These are phyloP conservation scores for Cryptosporidium muris DNA, from an alignment of 169 alveolate genomes.

Conservation along the genomic window DNA sequence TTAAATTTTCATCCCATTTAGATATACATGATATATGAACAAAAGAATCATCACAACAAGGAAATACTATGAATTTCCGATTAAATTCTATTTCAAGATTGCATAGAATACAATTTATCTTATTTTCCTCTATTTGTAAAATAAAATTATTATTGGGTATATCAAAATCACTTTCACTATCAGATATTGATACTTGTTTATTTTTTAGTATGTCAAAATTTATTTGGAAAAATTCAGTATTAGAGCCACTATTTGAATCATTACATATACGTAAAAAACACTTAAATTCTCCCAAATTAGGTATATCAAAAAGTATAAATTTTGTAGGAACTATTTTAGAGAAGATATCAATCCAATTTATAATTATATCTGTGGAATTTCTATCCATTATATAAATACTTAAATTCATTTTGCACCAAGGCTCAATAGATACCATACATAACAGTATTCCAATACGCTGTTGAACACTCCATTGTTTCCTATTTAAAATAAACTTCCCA, in stretches of 20 bases:
- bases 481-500: conserved; percentile 1
- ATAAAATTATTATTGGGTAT: conserved; percentile 32
- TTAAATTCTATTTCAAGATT: conserved; percentile 5
- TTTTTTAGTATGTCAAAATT: conserved; percentile 28
- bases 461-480: conserved; percentile 66
- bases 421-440: conserved; percentile 49
- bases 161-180: conserved; percentile 10
- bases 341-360: background rate
- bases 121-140: background rate
- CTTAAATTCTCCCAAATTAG: background rate
- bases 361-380: conserved; percentile 10
- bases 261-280: conserved; percentile 23
- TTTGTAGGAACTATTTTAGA: background rate
- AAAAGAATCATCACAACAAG: conserved; percentile 26
- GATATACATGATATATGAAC: conserved; percentile 46
- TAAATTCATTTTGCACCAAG: conserved; percentile 57
- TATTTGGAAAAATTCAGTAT: conserved; percentile 26
- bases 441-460: conserved; percentile 46
- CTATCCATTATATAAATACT: conserved; percentile 23
- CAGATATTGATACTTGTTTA: background rate
- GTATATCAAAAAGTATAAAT: background rate
- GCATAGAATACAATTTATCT: conserved; percentile 21
- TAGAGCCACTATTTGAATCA: conserved; percentile 9
- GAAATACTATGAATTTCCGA: conserved; percentile 31
- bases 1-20: conserved; percentile 34